phyloP scores from a whole-genome alignment of 768 basidiomycete genomes.

The Psilocybe subaeruginosa region DNA sequence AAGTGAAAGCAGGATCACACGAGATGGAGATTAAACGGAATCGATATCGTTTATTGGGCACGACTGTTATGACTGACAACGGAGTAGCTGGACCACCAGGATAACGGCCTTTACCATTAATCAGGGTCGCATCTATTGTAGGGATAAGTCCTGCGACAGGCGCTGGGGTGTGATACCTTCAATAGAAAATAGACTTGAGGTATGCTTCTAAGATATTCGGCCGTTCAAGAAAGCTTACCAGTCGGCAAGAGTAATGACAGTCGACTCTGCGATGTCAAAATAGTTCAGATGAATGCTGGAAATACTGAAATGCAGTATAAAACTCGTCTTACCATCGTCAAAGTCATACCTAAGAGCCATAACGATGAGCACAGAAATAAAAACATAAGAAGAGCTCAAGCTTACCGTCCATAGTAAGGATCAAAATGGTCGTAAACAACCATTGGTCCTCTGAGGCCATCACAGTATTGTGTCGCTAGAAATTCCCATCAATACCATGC shows the following conservation, averaged over 20 bases:
- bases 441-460: conserved; percentile 53
- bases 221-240: conserved; percentile 3
- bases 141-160: conserved; percentile 25
- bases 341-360: neutral
- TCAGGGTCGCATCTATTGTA: conserved; percentile 36
- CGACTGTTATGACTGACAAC: conserved; percentile 43
- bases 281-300: conserved; percentile 17
- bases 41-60: conserved; percentile 42
- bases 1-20: conserved; percentile 46
- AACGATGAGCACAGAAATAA: neutral
- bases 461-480: conserved; percentile 54
- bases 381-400: conserved; percentile 15
- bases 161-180: conserved; percentile 28
- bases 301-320: conserved; percentile 27
- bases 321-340: conserved; percentile 34
- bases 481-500: conserved; percentile 9
- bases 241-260: conserved; percentile 15
- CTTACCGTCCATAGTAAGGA: conserved; percentile 29
- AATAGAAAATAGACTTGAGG: neutral
- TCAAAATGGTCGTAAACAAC: conserved; percentile 49
- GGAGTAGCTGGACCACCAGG: conserved; percentile 33
- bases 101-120: conserved; percentile 55
- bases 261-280: conserved; percentile 2
- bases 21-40: conserved; percentile 50
- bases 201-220: neutral